Evolutionary conservation across 148 eudicot genomes (phyloP), one percentile per base, ranked within the genome.

Genomic region (Cornus kousa): DNA sequence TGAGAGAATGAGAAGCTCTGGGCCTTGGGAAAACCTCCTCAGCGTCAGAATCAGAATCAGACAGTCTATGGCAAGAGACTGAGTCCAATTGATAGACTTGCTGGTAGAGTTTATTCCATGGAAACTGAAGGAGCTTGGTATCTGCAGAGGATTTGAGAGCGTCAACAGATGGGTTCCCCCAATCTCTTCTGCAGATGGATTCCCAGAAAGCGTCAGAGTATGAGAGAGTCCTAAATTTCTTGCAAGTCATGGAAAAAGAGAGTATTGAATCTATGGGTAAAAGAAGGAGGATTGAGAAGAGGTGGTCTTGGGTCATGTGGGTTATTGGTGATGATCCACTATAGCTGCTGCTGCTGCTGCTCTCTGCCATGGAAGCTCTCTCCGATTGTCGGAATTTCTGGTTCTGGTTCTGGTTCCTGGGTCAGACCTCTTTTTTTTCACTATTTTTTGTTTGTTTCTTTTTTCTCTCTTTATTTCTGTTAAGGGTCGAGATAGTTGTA

Each of bases 1-100:
- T 91, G 40, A 97, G 93, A 22, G 98, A 88, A 74, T 91, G 98
- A 69, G 99, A 97, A 80, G 99, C 99, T 80, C 99, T 87, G 46
- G 99, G 93, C 28, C 88, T 67, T 0, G 99, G 98, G 66, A 85
- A 68, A 76, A 71, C 62, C 33, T 65, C 82, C 73, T 77, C 87
- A 72, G 48, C 82, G 81, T 81, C 82, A 23, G 89, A 79, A 74
- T 71, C 79, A 39, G 73, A 70, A 74, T 71, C 79, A 39, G 73
- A 70, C 68, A 95, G 80, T 14, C 80, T 92, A 7, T 70, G 82
- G 84, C 98, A 94, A 53, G 83, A 82, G 48, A 97, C 90, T 69
- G 88, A 83, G 33, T 89, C 87, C 75, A 95, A 71, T 67, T 88
- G 80, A 68, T 82, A 82, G 17, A 92, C 89, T 72, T 87, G 87